Evolutionary conservation across 306 rosid genomes (phyloP), one percentile per base, ranked within the genome.

Genomic region (Comarum palustre): DNA sequence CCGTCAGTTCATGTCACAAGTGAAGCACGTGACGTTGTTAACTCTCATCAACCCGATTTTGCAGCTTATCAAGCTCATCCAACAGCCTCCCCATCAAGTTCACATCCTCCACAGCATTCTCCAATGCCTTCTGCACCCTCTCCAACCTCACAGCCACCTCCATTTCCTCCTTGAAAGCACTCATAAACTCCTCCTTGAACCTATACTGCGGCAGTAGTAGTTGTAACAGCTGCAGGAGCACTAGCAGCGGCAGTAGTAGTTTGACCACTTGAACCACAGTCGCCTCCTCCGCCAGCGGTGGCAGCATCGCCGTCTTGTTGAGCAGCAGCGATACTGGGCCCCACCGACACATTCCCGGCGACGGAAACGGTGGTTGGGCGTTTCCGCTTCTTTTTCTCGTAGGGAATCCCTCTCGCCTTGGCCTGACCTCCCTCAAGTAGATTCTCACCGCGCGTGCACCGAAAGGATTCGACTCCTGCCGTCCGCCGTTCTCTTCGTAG

Each of bases 61-160:
- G 98, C 68, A 93, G 97, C 82, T 75, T 84, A 87, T 90, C 97
- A 79, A 90, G 85, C 88, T 93, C 98, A 75, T 93, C 98, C 84
- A 93, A 75, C 25, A 93, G 87, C 86, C 96, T 91, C 31, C 98
- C 98, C 97, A 93, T 93, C 85, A 93, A 79, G 4, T 89, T 94
- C 79, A 93, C 76, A 74, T 91, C 97, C 2, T 93, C 87, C 4
- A 85, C 94, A n/a, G 94, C 39, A 66, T 86, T 79, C 75, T 91
- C 98, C 43, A 93, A 82, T 16, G 96, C 98, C 84, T 85, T 93
- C 85, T 93, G 92, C 60, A 93, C 91, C 83, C 75, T 93, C 81
- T 93, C 97, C 85, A 91, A 32, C 88, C 83, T 93, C 65, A 6
- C 71, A 4, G 91, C 71, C 16, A 93, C 80, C 83, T 86, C 97